These are phyloP conservation scores for Volvox reticuliferus DNA, from an alignment of 139 green algal species.

Conservation along the genomic window DNA sequence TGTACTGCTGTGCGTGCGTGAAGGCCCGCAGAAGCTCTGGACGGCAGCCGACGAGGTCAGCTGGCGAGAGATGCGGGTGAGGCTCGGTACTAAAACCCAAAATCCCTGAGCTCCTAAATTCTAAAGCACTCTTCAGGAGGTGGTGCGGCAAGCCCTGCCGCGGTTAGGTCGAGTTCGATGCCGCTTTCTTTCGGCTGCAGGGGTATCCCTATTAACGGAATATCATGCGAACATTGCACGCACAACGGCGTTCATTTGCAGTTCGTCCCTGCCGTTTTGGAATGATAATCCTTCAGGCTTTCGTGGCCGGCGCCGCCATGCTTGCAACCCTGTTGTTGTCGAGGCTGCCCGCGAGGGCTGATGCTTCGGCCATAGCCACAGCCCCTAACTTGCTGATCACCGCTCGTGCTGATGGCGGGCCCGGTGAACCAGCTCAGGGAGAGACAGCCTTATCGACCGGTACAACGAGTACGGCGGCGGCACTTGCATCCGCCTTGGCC, in stretches of 20 bases:
- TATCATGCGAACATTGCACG: too few species aligned
- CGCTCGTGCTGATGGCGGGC: neutral
- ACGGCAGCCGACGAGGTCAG: neutral
- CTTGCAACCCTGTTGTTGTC: neutral
- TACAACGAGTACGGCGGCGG: neutral
- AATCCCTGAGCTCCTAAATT: neutral
- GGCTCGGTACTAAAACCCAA: neutral
- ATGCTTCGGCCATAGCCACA: neutral
- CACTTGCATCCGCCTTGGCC: neutral
- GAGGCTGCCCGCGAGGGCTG: too few species aligned
- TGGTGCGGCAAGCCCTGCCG: too few species aligned
- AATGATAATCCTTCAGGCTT: neutral
- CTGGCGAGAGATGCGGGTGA: slow-evolving; percentile 7
- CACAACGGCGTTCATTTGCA: neutral
- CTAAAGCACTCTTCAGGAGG: too few species aligned
- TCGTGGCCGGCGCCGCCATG: neutral
- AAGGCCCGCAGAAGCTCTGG: neutral
- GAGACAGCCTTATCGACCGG: neutral
- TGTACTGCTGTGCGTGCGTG: neutral
- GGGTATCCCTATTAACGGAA: too few species aligned
- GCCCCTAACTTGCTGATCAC: neutral
- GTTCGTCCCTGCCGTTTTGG: neutral
- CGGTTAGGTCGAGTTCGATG: too few species aligned
- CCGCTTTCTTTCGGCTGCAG: too few species aligned
- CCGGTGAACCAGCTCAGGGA: neutral